A percentile compares a stretch with the other conserved stretches of the same genome.
These are phyloP conservation scores for Starmerella stellata DNA, from an alignment of 805 yeast genomes.

Conservation along the genomic window DNA sequence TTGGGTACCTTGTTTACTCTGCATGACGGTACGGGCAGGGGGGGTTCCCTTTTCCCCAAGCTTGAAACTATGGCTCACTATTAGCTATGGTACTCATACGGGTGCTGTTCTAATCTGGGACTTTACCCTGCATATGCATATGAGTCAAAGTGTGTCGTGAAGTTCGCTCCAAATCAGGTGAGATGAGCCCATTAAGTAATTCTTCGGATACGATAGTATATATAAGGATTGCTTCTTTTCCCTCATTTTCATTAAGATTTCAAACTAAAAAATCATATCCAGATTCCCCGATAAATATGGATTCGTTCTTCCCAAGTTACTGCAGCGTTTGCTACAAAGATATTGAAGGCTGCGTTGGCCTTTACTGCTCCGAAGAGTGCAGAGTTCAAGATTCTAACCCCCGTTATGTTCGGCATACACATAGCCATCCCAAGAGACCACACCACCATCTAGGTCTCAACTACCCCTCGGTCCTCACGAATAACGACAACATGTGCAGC, in stretches of 20 bases:
- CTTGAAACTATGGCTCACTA: too few relatives aligned
- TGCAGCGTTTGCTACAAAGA: constrained; percentile 25
- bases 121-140: constrained; percentile 6
- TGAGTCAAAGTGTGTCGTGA: constrained; percentile 10
- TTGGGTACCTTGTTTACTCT: too few relatives aligned
- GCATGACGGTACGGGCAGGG: too few relatives aligned
- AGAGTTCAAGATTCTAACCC: constrained; percentile 16
- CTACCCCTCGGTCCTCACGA: background rate
- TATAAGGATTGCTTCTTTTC: constrained; percentile 1
- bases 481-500: background rate
- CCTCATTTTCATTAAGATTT: background rate
- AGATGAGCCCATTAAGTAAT: background rate
- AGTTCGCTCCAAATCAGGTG: constrained; percentile 10
- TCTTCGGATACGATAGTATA: background rate
- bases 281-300: constrained; percentile 3
- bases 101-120: too few relatives aligned
- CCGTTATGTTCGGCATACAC: background rate
- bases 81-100: too few relatives aligned
- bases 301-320: constrained; percentile 18
- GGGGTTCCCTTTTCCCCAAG: too few relatives aligned
- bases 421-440: background rate
- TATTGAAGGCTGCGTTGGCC: constrained; percentile 14
- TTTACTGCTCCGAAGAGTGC: constrained; percentile 24
- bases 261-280: background rate
- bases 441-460: background rate